Conservation (phyloP, 1,284 basidiomycete genomes). For the Irpex sp. region DNA sequence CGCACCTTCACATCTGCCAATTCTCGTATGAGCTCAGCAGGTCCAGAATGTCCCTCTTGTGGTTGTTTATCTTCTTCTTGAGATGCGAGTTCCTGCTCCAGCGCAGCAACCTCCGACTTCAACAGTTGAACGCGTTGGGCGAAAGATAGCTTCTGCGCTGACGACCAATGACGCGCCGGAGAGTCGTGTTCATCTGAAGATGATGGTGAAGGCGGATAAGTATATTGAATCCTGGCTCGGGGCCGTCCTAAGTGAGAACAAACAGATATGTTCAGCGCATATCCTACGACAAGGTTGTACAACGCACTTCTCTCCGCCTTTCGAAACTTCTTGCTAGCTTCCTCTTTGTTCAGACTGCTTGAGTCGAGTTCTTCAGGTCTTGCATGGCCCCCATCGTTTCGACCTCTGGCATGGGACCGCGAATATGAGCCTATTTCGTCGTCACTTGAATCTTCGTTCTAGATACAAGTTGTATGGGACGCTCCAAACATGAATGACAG, state of each 20-base stretch:
- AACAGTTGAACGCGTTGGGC: conserved; percentile 59
- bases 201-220: conserved; percentile 65
- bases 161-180: conserved; percentile 7
- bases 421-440: conserved; percentile 49
- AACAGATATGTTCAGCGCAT: background rate
- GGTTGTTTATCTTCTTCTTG: background rate
- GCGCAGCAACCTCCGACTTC: conserved; percentile 57
- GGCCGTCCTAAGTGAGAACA: conserved; percentile 31
- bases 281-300: background rate
- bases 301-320: conserved; percentile 59
- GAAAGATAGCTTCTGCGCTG: conserved; percentile 25
- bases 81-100: conserved; percentile 61
- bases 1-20: conserved; percentile 69
- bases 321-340: conserved; percentile 63
- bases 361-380: conserved; percentile 47
- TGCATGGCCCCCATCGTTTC: conserved; percentile 30
- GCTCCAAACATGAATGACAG: background rate
- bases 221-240: conserved; percentile 52
- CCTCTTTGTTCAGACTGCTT: conserved; percentile 47
- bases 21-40: conserved; percentile 72
- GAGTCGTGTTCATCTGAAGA: conserved; percentile 27
- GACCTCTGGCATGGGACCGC: conserved; percentile 31
- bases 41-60: conserved; percentile 48
- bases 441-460: conserved; percentile 64
- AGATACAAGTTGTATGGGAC: background rate